A percentile compares a stretch with the other conserved stretches of the same genome.
These are phyloP conservation scores for Botrytis hyacinthi DNA, from an alignment of 2,329 filamentous ascomycete genomes.

Conservation along the genomic window DNA sequence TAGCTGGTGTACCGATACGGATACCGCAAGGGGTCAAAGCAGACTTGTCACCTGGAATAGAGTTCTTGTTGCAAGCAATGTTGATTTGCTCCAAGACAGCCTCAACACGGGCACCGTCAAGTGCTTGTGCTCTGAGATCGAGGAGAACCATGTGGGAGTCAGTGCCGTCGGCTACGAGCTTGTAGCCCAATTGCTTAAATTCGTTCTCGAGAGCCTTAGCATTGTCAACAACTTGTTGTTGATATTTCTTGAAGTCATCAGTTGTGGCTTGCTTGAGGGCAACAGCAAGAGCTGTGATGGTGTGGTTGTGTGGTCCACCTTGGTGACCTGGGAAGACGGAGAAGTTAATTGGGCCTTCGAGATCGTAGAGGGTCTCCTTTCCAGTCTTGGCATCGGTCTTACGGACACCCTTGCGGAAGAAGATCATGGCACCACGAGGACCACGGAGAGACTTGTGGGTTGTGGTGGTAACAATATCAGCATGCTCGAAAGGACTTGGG, in stretches of 20 bases:
- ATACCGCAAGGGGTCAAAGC: slow-evolving; percentile 92
- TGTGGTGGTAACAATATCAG: slow-evolving; percentile 96
- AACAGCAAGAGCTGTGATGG: slow-evolving; percentile 93
- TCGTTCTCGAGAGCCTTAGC: slow-evolving; percentile 85
- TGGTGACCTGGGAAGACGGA: slow-evolving; percentile 99
- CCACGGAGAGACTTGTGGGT: slow-evolving; percentile 99
- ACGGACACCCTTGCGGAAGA: slow-evolving; percentile 96
- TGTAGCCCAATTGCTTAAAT: slow-evolving; percentile 86
- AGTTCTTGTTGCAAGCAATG: slow-evolving; percentile 99
- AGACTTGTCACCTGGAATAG: slow-evolving; percentile 95
- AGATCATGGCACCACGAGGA: slow-evolving; percentile 98
- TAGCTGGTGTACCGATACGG: slow-evolving; percentile 94
- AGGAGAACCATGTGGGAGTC: slow-evolving; percentile 97
- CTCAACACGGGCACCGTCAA: slow-evolving; percentile 95
- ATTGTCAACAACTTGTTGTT: slow-evolving; percentile 87
- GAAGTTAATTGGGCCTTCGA: slow-evolving; percentile 96
- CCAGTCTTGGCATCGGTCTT: slow-evolving; percentile 87
- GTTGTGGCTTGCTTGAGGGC: slow-evolving; percentile 91
- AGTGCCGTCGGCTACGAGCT: slow-evolving; percentile 90
- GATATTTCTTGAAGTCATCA: slow-evolving; percentile 90
- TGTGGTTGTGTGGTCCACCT: slow-evolving; percentile 98
- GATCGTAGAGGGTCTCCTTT: slow-evolving; percentile 85
- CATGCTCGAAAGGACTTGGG: slow-evolving; percentile 86
- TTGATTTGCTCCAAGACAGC: slow-evolving; percentile 96
- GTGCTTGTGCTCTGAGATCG: slow-evolving; percentile 80